phyloP scores from a whole-genome alignment of 345 rosid species.

The Lenwebbia sp. region DNA sequence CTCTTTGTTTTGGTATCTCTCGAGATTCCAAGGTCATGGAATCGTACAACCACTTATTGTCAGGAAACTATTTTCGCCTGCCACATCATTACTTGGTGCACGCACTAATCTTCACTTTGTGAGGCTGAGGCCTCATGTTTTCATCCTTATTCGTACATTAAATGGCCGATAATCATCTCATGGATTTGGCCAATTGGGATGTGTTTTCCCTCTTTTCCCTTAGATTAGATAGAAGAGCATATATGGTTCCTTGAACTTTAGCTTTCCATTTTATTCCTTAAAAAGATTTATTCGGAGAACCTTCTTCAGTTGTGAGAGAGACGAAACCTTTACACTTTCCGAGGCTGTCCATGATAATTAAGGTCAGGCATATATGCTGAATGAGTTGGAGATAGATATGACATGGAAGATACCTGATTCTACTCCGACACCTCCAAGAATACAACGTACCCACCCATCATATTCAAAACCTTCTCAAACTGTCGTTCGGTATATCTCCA shows the following conservation, averaged over 20 bases:
- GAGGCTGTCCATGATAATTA: neutral
- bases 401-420: neutral
- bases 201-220: neutral
- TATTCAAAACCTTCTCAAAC: neutral
- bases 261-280: neutral
- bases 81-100: neutral
- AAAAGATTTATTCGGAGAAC: neutral
- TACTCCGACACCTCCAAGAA: neutral
- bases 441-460: neutral
- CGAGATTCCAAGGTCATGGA: neutral
- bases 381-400: neutral
- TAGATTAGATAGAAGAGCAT: neutral
- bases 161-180: neutral
- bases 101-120: neutral
- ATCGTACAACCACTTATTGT: neutral
- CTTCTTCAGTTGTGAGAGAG: neutral
- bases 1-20: neutral
- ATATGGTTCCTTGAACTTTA: neutral
- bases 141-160: neutral
- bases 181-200: neutral
- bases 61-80: neutral
- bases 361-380: neutral
- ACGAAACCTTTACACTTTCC: neutral
- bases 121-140: neutral
- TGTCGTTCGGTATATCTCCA: neutral